Evolutionary conservation across 2,329 filamentous ascomycete species (phyloP).

Genomic region (Penicillium sp.): DNA sequence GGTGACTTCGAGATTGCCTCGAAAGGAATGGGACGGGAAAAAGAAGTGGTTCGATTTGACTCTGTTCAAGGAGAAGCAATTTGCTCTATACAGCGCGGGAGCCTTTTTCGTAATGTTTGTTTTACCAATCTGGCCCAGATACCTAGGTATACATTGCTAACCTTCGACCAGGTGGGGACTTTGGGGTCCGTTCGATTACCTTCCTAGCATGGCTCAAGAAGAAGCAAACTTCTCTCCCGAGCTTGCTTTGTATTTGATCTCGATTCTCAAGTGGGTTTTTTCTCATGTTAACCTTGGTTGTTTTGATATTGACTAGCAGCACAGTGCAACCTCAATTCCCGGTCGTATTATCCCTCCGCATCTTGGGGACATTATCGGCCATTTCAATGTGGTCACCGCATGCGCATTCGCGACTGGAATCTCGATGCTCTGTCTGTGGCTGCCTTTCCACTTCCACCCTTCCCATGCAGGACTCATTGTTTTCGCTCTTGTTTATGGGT

Average conservation of each 20-base stretch:
- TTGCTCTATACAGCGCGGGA: constrained; percentile 13
- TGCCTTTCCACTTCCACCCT: constrained; percentile 27
- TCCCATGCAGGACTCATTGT: constrained; percentile 27
- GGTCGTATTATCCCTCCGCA: constrained; percentile 25
- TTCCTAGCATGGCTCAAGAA: constrained; percentile 5
- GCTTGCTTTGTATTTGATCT: constrained; percentile 23
- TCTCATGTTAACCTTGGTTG: not conserved
- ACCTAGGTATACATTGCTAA: constrained; percentile 3
- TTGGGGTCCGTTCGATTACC: constrained; percentile 10
- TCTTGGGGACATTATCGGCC: constrained; percentile 24
- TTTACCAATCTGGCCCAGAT: not conserved
- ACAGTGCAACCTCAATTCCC: constrained; percentile 22
- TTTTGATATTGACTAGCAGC: no score
- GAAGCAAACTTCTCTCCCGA: constrained; percentile 14
- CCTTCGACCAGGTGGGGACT: constrained; percentile 11
- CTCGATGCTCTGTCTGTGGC: constrained; percentile 25
- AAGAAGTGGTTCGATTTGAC: constrained; percentile 25
- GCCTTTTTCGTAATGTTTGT: constrained; percentile 13
- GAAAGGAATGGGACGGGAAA: constrained; percentile 26
- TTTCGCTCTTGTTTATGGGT: constrained; percentile 27
- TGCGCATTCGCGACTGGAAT: constrained; percentile 11
- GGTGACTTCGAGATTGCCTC: constrained; percentile 23
- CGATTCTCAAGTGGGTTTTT: constrained; percentile 25
- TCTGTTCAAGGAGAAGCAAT: constrained; percentile 23
- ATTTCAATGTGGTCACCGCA: constrained; percentile 25